phyloP scores from a whole-genome alignment of 441 rosid species.

The Populus hybrid region DNA sequence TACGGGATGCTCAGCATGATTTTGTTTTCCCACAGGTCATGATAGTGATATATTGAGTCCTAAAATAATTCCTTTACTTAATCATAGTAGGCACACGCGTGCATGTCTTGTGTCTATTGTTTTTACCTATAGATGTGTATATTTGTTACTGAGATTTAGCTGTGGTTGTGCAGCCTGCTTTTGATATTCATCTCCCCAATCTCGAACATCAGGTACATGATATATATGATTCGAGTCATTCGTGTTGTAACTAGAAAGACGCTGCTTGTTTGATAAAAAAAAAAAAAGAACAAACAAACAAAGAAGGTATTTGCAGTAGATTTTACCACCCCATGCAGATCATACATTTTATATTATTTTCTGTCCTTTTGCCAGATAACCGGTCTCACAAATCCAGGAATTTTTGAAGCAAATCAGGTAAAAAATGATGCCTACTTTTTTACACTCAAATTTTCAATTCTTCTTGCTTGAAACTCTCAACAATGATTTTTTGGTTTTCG shows the following conservation, averaged over 20 bases:
- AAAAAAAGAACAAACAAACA: background rate
- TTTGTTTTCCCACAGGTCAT: slow-evolving; percentile 95
- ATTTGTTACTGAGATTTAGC: slow-evolving; percentile 12
- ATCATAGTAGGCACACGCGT: background rate
- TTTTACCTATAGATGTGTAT: background rate
- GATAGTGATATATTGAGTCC: slow-evolving; percentile 1
- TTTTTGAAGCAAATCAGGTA: slow-evolving; percentile 83
- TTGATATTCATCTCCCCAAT: slow-evolving; percentile 49
- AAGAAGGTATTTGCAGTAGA: background rate
- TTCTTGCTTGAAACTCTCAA: background rate
- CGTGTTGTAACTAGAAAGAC: background rate
- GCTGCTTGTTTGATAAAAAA: background rate
- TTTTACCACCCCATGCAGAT: background rate
- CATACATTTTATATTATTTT: background rate
- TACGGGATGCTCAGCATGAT: slow-evolving; percentile 91
- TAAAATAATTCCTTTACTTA: background rate
- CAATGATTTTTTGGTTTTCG: background rate
- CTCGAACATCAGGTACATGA: slow-evolving; percentile 61
- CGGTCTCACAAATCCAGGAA: slow-evolving; percentile 80
- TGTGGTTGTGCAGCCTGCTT: slow-evolving; percentile 68
- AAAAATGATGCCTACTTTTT: background rate
- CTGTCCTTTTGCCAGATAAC: slow-evolving; percentile 47
- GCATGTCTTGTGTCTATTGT: background rate
- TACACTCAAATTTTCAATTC: background rate
- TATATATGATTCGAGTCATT: slow-evolving; percentile 2